Base-by-base conservation (phyloP, 805 yeast species). In the Ogataea ramenticola region DNA sequence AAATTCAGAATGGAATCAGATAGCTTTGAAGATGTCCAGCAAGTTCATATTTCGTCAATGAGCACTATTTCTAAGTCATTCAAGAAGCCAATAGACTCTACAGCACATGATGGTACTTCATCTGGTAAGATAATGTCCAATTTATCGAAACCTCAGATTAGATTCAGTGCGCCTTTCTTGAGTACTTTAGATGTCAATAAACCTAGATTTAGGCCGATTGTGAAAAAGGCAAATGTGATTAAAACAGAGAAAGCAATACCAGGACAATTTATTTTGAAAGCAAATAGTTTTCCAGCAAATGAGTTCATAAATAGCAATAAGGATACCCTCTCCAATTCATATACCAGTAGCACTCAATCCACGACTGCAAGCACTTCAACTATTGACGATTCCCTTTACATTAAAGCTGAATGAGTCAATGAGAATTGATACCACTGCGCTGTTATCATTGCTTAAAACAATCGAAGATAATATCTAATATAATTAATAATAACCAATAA, bases 1-100 rank as follows among this genome's bases (percentile, higher is more conserved):
- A 43, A 38, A 16, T 49, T 49, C 42, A 38, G 52, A 35, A 27
- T 47, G n/a, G 48, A 49, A 20, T 29, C 42, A 9, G 10, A 34
- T 19, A 19, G 41, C 41, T 16, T 36, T 42, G 20, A 19, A 30
- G 33, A 30, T 30, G 16, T 9, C n/a, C 33, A 30, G 12, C 33
- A 30, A 14, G n/a, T 24, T 24, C 27, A 24, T 24, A 24, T 24
- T 14, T 29, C 32, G 12, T 29, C 32, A 14, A 29, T 11, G n/a
- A 29, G n/a, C 12, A 8, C 32, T 8, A 29, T 14, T 14, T 29
- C 32, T 14, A 11, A 9, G 12, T 29, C 32, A 10, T 29, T 24
- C 27, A 24, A 24, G 27, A 24, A 24, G 27, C 27, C 27, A 10
- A 24, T 24, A 24, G 27, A 6, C 27, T 24, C 27, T 24, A n/a